Percentiles rank a stretch among this genome's conserved stretches.
Conservation (phyloP, 2,329 filamentous ascomycete genomes). For the Fusarium sp. region DNA sequence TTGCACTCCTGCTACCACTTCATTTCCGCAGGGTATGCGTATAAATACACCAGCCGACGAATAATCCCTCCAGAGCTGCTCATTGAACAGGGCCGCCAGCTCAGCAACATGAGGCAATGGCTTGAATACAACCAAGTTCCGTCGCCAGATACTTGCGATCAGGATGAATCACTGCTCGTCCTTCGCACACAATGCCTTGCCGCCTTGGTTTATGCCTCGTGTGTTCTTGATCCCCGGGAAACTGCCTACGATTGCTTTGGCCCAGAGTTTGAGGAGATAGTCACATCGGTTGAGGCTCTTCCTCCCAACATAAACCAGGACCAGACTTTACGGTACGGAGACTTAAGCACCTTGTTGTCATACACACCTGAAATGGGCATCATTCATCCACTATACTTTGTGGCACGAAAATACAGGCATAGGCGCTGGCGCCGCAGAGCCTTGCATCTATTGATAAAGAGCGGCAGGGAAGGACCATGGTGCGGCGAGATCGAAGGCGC, state of each 20-base stretch:
- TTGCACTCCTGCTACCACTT: constrained; percentile 34
- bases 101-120: constrained; percentile 31
- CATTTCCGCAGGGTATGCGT: constrained; percentile 6
- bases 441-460: background rate
- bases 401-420: constrained; percentile 23
- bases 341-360: background rate
- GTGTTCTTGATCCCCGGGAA: constrained; percentile 27
- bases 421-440: constrained; percentile 28
- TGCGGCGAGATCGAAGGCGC: constrained; percentile 23
- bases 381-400: background rate
- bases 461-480: constrained; percentile 35
- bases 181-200: constrained; percentile 32
- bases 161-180: constrained; percentile 18
- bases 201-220: constrained; percentile 14
- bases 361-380: constrained; percentile 24
- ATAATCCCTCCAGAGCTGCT: constrained; percentile 26
- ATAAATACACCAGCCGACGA: constrained; percentile 31
- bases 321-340: accelerated
- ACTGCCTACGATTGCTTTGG: constrained; percentile 25
- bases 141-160: accelerated
- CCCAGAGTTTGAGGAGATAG: constrained; percentile 35
- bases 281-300: constrained; percentile 3
- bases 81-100: constrained; percentile 37
- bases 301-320: accelerated
- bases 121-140: constrained; percentile 3